Evolutionary conservation across 352 stramenopile species (phyloP).

Genomic region (Phytopythium oedochilum): DNA sequence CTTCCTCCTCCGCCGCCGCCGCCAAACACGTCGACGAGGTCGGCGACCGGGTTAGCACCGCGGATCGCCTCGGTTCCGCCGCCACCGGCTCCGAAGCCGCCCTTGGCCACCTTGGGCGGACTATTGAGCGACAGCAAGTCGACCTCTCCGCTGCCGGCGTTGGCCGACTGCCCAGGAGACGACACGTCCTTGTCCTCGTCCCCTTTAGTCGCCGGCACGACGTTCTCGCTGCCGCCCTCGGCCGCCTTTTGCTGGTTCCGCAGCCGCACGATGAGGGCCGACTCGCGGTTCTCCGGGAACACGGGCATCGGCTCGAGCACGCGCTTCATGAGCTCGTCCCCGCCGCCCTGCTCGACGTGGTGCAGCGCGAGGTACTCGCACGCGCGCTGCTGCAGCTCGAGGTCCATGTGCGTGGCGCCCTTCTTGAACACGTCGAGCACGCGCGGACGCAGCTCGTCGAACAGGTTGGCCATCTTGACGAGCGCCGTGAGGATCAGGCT

Average conservation of each 20-base stretch:
- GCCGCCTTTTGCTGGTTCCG: slow-evolving; percentile 63
- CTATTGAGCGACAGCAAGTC: slow-evolving; percentile 54
- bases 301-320: slow-evolving; percentile 97
- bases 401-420: slow-evolving; percentile 92
- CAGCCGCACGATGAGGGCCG: slow-evolving; percentile 59
- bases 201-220: slow-evolving; percentile 10
- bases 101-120: slow-evolving; percentile 17
- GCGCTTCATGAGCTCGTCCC: slow-evolving; percentile 87
- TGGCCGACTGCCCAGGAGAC: slow-evolving; percentile 8
- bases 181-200: slow-evolving; percentile 5
- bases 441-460: slow-evolving; percentile 79
- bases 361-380: slow-evolving; percentile 95
- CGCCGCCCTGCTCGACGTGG: slow-evolving; percentile 39
- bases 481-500: slow-evolving; percentile 95
- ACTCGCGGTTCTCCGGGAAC: slow-evolving; percentile 91
- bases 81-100: slow-evolving; percentile 10
- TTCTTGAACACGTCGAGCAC: slow-evolving; percentile 92
- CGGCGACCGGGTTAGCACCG: slow-evolving; percentile 43
- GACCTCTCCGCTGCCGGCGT: slow-evolving; percentile 9
- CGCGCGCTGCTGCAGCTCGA: slow-evolving; percentile 97
- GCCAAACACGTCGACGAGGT: slow-evolving; percentile 49
- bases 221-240: slow-evolving; percentile 3
- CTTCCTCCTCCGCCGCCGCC: slow-evolving; percentile 14
- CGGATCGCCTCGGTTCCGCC: slow-evolving; percentile 32
- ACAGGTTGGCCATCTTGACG: slow-evolving; percentile 93